These are phyloP conservation scores for Beauveria australis DNA, from an alignment of 2,329 filamentous ascomycete species.

Conservation along the genomic window DNA sequence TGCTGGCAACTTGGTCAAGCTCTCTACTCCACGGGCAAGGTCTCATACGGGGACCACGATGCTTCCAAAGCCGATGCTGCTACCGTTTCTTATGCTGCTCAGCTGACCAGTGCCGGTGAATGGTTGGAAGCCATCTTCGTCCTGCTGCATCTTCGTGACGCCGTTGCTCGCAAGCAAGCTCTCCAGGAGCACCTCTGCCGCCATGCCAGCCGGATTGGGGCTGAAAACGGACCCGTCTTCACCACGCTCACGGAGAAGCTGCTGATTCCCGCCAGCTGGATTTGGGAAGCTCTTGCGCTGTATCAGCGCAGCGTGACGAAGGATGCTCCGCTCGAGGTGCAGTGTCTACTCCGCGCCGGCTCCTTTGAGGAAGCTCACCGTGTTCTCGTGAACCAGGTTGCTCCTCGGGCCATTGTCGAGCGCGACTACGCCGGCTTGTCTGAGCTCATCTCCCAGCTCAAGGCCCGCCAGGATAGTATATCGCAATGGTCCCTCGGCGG, in stretches of 20 bases:
- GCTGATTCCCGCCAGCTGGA: slow-evolving; percentile 66
- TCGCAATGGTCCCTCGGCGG: slow-evolving; percentile 72
- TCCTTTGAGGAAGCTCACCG: slow-evolving; percentile 76
- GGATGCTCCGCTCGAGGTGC: slow-evolving; percentile 63
- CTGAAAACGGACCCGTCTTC: slow-evolving; percentile 48
- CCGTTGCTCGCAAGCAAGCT: slow-evolving; percentile 53
- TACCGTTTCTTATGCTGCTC: slow-evolving; percentile 56
- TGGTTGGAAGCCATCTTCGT: slow-evolving; percentile 70
- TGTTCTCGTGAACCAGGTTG: slow-evolving; percentile 72
- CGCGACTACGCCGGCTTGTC: slow-evolving; percentile 66
- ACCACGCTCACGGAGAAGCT: slow-evolving; percentile 54
- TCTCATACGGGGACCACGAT: slow-evolving; percentile 45
- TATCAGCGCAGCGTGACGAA: slow-evolving; percentile 67
- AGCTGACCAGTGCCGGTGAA: slow-evolving; percentile 55
- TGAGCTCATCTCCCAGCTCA: slow-evolving; percentile 63
- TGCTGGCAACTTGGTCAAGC: slow-evolving; percentile 79
- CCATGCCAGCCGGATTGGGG: slow-evolving; percentile 59
- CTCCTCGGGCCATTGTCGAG: slow-evolving; percentile 73
- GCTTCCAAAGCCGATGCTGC: slow-evolving; percentile 56
- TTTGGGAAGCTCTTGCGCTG: slow-evolving; percentile 80
- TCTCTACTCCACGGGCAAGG: slow-evolving; percentile 42
- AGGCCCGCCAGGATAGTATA: slow-evolving; percentile 52
- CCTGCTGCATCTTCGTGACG: slow-evolving; percentile 63
- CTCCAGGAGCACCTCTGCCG: slow-evolving; percentile 67
- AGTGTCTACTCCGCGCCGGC: slow-evolving; percentile 70